A percentile compares a stretch with the other conserved stretches of the same genome.
These are phyloP conservation scores for Penicillium lagena DNA, from an alignment of 495 filamentous ascomycete genomes.

Conservation along the genomic window DNA sequence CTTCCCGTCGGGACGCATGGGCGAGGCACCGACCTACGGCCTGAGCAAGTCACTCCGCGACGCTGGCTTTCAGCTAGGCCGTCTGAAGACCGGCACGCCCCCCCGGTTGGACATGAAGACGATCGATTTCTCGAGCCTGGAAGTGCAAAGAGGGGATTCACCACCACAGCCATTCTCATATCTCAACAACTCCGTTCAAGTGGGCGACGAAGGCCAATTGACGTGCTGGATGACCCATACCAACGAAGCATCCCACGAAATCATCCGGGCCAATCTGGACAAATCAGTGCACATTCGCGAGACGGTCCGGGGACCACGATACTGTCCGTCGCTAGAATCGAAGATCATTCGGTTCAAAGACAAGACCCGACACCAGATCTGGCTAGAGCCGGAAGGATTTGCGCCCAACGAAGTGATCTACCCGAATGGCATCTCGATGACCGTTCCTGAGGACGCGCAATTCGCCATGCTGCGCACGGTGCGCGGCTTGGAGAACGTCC, in stretches of 20 bases:
- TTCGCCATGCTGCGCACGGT: constrained; percentile 78
- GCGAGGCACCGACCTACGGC: constrained; percentile 89
- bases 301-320: constrained; percentile 87
- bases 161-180: constrained; percentile 90
- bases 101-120: constrained; percentile 76
- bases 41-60: constrained; percentile 85
- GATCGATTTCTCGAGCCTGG: constrained; percentile 70
- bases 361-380: constrained; percentile 77
- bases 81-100: constrained; percentile 93
- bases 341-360: constrained; percentile 85
- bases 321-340: constrained; percentile 92
- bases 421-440: constrained; percentile 97
- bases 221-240: constrained; percentile 80
- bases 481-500: constrained; percentile 77
- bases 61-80: constrained; percentile 85
- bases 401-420: constrained; percentile 81
- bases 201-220: constrained; percentile 65
- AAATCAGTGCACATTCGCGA: constrained; percentile 95
- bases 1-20: constrained; percentile 85
- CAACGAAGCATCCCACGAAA: constrained; percentile 72
- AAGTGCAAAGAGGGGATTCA: constrained; percentile 72
- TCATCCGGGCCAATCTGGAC: constrained; percentile 80
- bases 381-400: constrained; percentile 96
- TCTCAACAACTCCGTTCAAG: constrained; percentile 68
- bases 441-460: constrained; percentile 80